Evolutionary conservation across 257 asterid species (phyloP).

Genomic region (Fraxinus anomala): DNA sequence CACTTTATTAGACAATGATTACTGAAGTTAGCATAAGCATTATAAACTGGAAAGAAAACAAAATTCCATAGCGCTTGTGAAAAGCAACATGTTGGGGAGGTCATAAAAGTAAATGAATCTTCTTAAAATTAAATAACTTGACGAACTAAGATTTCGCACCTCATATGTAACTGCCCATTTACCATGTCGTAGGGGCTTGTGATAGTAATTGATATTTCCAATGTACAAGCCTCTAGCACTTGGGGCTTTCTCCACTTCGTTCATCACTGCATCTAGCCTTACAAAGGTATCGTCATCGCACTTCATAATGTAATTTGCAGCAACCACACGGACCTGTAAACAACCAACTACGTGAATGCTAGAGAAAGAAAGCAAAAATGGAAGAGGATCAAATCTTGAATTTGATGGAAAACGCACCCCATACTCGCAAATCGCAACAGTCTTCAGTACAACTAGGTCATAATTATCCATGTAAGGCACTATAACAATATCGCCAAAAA

Average conservation of each 20-base stretch:
- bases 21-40: neutral
- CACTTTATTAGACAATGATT: neutral
- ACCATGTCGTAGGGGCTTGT: slow-evolving; percentile 88
- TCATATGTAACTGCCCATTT: slow-evolving; percentile 99
- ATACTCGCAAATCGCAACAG: slow-evolving; percentile 90
- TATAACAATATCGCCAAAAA: slow-evolving; percentile 84
- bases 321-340: slow-evolving; percentile 62
- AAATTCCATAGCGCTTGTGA: neutral
- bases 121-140: neutral
- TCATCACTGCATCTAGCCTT: slow-evolving; percentile 76
- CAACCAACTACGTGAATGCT: slow-evolving; percentile 27
- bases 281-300: slow-evolving; percentile 98
- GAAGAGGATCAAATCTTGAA: slow-evolving; percentile 25
- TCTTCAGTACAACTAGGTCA: slow-evolving; percentile 91
- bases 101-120: neutral
- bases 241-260: slow-evolving; percentile 62
- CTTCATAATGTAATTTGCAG: slow-evolving; percentile 85
- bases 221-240: slow-evolving; percentile 66
- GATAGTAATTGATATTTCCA: slow-evolving; percentile 91
- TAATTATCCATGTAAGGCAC: slow-evolving; percentile 96
- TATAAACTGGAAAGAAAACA: neutral
- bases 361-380: slow-evolving; percentile 10
- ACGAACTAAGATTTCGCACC: slow-evolving; percentile 45
- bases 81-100: neutral
- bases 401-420: slow-evolving; percentile 63